phyloP scores from a whole-genome alignment of 2,329 filamentous ascomycete species.

The Trichophyton verrucosum region DNA sequence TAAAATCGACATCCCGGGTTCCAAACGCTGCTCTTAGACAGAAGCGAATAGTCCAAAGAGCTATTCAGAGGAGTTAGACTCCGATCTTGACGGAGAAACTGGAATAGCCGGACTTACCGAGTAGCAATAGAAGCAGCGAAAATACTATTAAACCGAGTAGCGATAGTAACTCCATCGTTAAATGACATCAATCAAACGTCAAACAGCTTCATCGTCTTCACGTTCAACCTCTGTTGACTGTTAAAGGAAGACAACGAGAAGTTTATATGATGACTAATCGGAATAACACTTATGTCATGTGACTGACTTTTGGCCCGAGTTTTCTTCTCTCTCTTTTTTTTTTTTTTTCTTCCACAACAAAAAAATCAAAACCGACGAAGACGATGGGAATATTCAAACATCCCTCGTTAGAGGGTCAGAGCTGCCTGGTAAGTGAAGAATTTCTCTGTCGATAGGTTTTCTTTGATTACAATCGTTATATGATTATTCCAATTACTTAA shows the following conservation, averaged over 20 bases:
- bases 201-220: not conserved
- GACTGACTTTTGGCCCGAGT: not conserved
- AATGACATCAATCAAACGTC: not conserved
- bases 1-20: constrained; percentile 35
- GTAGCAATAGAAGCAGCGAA: constrained; percentile 2
- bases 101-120: constrained; percentile 2
- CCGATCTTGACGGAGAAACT: not conserved
- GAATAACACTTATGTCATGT: not conserved
- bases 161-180: constrained; percentile 5
- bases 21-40: constrained; percentile 44
- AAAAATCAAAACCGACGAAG: not conserved
- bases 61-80: constrained; percentile 22
- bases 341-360: not conserved
- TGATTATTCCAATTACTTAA: constrained; percentile 54
- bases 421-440: constrained; percentile 21
- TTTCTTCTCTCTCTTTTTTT: not conserved
- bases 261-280: not conserved
- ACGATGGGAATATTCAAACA: not conserved
- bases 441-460: not conserved
- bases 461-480: constrained; percentile 24
- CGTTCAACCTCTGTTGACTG: not conserved
- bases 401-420: not conserved
- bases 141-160: constrained; percentile 5
- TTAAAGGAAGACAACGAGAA: not conserved
- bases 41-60: constrained; percentile 43